Percentiles rank a stretch among this genome's conserved stretches.
Conservation (phyloP, 352 stramenopile genomes). For the Phytopythium sindhum region DNA sequence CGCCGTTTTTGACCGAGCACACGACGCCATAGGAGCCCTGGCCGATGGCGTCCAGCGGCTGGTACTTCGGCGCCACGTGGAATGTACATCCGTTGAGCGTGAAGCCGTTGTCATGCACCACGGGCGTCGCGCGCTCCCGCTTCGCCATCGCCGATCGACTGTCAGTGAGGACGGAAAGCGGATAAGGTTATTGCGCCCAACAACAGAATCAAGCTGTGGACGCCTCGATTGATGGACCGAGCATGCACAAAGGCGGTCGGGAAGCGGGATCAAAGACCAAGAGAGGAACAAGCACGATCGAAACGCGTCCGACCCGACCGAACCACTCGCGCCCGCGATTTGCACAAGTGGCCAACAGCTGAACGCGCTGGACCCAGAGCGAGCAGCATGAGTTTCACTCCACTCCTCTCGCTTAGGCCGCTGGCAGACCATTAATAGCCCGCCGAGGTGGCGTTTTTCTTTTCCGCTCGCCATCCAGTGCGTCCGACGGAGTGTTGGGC, state of each 20-base stretch:
- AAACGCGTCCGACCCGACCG: background rate
- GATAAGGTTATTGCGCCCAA: background rate
- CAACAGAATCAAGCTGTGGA: background rate
- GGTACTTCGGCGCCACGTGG: conserved; percentile 80
- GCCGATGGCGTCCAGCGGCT: conserved; percentile 84
- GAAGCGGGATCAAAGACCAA: background rate
- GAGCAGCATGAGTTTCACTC: conserved; percentile 8
- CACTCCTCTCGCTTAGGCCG: background rate
- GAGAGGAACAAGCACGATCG: conserved; percentile 4
- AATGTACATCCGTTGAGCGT: conserved; percentile 83
- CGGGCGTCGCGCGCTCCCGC: conserved; percentile 48
- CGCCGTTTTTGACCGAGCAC: conserved; percentile 79
- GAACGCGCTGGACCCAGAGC: background rate
- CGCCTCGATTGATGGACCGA: background rate
- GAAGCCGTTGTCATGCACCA: conserved; percentile 74
- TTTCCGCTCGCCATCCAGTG: background rate
- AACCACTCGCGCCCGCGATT: conserved; percentile 5
- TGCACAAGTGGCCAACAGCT: conserved; percentile 7
- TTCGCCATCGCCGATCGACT: conserved; percentile 38
- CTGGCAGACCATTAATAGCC: conserved; percentile 5
- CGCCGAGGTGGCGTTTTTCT: background rate
- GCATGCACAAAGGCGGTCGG: background rate
- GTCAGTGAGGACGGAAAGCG: background rate
- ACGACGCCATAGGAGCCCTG: conserved; percentile 94
- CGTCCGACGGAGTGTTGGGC: background rate